A percentile compares a stretch with the other conserved stretches of the same genome.
Evolutionary conservation across 352 stramenopile genomes (phyloP).

Genomic region (Aphanomyces invadans): DNA sequence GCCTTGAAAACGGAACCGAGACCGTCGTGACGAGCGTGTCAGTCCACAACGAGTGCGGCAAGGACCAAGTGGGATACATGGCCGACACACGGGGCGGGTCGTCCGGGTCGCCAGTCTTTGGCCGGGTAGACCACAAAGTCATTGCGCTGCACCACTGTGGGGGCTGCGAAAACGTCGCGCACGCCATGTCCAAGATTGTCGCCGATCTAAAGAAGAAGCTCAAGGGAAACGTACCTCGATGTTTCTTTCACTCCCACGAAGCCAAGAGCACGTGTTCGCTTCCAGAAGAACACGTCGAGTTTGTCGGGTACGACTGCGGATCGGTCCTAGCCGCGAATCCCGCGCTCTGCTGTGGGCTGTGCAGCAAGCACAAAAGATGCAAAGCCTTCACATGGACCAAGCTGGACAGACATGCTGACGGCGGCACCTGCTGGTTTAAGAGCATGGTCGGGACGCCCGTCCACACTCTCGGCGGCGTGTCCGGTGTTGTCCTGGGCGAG

Average conservation of each 20-base stretch:
- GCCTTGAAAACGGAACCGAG: background rate
- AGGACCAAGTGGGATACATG: constrained; percentile 33
- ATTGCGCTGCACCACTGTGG: constrained; percentile 33
- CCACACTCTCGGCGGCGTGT: background rate
- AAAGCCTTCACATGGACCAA: constrained; percentile 2
- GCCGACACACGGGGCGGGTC: constrained; percentile 33
- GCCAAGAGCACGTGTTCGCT: background rate
- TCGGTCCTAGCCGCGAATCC: background rate
- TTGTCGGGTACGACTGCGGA: background rate
- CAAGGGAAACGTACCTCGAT: background rate
- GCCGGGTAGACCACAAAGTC: constrained; percentile 28
- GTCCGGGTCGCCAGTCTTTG: constrained; percentile 26
- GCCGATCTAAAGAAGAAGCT: constrained; percentile 34
- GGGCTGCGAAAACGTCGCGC: constrained; percentile 31
- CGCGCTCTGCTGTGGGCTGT: background rate
- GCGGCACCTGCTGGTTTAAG: constrained; percentile 6
- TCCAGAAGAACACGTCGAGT: background rate
- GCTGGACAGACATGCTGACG: background rate
- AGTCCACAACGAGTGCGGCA: constrained; percentile 27
- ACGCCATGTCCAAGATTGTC: constrained; percentile 30
- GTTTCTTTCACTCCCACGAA: background rate
- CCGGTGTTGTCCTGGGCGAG: background rate
- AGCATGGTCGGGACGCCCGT: background rate
- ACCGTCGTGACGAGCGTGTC: constrained; percentile 11
- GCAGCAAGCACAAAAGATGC: background rate